These are phyloP conservation scores for Trichoderma atroviride DNA, from an alignment of 2,329 filamentous ascomycete genomes.

Conservation along the genomic window DNA sequence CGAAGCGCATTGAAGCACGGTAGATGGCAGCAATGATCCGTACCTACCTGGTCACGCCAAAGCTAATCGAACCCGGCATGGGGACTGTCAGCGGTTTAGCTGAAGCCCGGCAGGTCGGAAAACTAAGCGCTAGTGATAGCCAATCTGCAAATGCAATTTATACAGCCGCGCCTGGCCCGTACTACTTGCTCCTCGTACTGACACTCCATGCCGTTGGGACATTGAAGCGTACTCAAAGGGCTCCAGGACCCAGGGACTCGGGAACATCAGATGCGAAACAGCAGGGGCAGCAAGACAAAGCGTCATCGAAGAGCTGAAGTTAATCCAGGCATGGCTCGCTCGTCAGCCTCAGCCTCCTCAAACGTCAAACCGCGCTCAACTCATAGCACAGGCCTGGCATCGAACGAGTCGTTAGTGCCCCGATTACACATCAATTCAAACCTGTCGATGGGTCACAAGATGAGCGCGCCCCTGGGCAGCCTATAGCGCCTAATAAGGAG, in stretches of 20 bases:
- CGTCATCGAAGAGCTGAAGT: constrained; percentile 8
- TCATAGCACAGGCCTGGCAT: constrained; percentile 3
- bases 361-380: constrained; percentile 21
- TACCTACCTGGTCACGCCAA: not conserved
- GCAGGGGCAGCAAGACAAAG: constrained; percentile 17
- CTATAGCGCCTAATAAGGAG: not conserved
- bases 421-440: not conserved
- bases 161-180: constrained; percentile 6
- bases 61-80: constrained; percentile 18
- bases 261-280: constrained; percentile 8
- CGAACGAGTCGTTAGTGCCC: constrained; percentile 15
- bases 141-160: constrained; percentile 23
- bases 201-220: not conserved
- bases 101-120: constrained; percentile 19
- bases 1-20: not conserved
- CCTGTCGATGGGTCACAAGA: constrained; percentile 13
- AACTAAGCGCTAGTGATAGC: constrained; percentile 20
- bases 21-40: not conserved
- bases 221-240: constrained; percentile 1
- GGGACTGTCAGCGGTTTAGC: constrained; percentile 20
- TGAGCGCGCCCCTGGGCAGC: constrained; percentile 7
- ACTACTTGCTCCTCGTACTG: not conserved
- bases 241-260: constrained; percentile 17
- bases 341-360: constrained; percentile 16
- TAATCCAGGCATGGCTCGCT: not conserved